Base-by-base conservation (phyloP, 371 early-diverging fungal genomes). In the Syncephalastrum sp. region DNA sequence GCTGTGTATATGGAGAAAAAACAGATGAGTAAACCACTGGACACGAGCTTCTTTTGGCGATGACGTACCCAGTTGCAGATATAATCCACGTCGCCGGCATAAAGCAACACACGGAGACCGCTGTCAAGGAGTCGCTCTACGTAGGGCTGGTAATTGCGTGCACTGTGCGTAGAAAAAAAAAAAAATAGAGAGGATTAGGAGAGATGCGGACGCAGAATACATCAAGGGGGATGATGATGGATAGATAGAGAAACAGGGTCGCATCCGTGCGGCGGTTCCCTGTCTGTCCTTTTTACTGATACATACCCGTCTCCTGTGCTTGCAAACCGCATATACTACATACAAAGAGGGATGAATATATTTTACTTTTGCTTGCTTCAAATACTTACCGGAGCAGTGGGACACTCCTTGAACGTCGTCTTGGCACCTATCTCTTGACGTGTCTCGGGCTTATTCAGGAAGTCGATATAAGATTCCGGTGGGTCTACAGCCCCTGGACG, bases 61-160 rank as follows among this genome's bases (percentile, higher is more conserved):
- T 6, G 38, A 27, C 51, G 45, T 59, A 64, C 64, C 69, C 92
- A 93, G 72, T 91, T 91, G 81, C 91, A 89, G 54, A 88, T 87
- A 63, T 76, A 88, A 65, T 89, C 89, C 0, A 83, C 83, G 60
- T 87, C 90, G 25, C 96, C 94, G 54, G 90, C 89, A 65, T 93
- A 95, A 23, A 95, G 63, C 54, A 95, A 68, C 8, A 94, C 83
- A 19, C 82, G 76, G 57, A 93, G 78, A n/a, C 91, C 91, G 50
- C 75, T 78, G 47, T 87, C 88, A 42, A 95, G 82, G 25, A 94
- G 64, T 19, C 77, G 75, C 0, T 50, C 44, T 3, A 67, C 52
- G 15, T 44, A 29, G 12, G 60, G 60, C 6, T 92, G 87, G 12
- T 92, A 62, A 21, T 46, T 50, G 13, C 60, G 59, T 13, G 57